Base-by-base conservation (phyloP, 1,139 yeast genomes). In the Eremothecium coryli region DNA sequence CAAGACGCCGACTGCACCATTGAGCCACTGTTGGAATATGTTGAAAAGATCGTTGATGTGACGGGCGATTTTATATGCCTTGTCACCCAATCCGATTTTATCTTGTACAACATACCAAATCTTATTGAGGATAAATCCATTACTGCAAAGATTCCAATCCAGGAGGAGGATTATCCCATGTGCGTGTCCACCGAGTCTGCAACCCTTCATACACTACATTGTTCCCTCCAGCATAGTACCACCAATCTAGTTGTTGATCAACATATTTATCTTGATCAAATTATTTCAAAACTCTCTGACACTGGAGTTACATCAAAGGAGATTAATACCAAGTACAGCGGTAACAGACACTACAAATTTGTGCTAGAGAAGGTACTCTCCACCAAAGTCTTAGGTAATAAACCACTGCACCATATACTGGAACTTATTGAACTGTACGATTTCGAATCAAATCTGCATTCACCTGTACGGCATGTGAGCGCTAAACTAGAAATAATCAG, bases 361-460 rank as follows among this genome's bases (percentile, higher is more conserved):
- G 51, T 56, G n/a, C 33, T 53, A 31, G 56, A 54, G 37, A 49
- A 53, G 29, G 39, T 52, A 13, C 38, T 52, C 17, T 58, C 56
- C 4, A 37, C 42, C 4, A 61, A 61, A 35, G 67, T 66, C 39
- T 45, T 60, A 23, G 57, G 57, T 15, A 57, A 66, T 36, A 64
- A 68, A 30, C 67, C 71, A 42, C 65, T 71, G 41, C 65, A 66
- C 23, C 69, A 68, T 36, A 64, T 73, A 15, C 49, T 73, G 28
- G 73, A 70, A 40, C 51, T 73, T 13, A 46, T 60, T 4, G 49
- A 53, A 12, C 40, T 49, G 13, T 52, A 52, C 28, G 57, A 50
- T 18, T 22, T 18, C 37, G 23, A 38, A 14, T 32, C 35, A 5
- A 15, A 18, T 5, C 23, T 26, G 7, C 28, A 35, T 36, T 11